Evolutionary conservation across 2,329 filamentous ascomycete species (phyloP).

Genomic region (Metarhizium humberi): DNA sequence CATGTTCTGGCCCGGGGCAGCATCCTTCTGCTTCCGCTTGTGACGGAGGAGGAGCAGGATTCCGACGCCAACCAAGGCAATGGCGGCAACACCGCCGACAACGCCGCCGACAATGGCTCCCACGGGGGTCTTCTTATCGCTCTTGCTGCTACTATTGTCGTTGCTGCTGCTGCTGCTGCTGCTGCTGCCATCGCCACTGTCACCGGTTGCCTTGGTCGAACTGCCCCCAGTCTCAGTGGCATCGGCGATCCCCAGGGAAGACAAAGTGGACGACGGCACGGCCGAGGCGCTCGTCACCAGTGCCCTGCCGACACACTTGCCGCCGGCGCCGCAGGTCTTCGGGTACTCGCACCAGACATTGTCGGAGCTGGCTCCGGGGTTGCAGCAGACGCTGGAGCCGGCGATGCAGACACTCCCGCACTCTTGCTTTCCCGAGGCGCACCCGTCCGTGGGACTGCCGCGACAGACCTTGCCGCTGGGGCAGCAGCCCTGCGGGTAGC

Average conservation of each 20-base stretch:
- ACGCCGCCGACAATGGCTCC: conserved; percentile 1
- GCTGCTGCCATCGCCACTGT: background rate
- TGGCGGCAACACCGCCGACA: background rate
- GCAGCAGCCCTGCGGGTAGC: background rate
- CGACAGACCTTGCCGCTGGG: background rate
- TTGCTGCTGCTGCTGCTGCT: background rate
- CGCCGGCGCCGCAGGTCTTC: background rate
- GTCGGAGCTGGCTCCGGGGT: background rate
- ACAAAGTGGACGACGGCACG: background rate
- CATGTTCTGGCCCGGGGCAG: background rate
- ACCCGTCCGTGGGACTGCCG: background rate
- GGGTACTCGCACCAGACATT: background rate
- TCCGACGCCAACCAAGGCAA: background rate
- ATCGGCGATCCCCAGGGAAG: background rate
- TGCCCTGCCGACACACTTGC: background rate
- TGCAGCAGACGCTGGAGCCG: background rate
- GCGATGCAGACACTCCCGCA: background rate
- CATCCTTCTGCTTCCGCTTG: background rate
- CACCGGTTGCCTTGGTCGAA: background rate
- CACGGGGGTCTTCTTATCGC: background rate
- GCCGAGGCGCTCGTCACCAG: background rate
- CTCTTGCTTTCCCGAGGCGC: background rate
- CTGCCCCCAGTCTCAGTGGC: background rate
- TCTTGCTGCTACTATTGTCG: background rate
- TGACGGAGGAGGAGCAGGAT: conserved; percentile 1